Evolutionary conservation across 164 flowering plant genomes (phyloP).

Genomic region (Nymphaea thermarum): DNA sequence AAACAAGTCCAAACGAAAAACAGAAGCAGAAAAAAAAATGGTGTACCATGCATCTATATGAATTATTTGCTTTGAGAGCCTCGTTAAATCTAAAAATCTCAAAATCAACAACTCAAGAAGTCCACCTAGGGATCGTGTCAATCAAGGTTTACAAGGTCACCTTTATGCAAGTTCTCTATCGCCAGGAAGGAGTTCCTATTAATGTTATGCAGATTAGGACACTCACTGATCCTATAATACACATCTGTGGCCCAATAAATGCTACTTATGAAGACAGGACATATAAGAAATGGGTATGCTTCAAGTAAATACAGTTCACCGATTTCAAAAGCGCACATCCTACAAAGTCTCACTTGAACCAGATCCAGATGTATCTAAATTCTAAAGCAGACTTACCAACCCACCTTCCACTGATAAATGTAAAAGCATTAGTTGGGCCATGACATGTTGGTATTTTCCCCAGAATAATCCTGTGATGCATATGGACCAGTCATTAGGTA

Average conservation of each 20-base stretch:
- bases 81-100: no score
- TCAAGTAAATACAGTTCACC: neutral
- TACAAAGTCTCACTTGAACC: neutral
- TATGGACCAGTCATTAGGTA: slow-evolving; percentile 44
- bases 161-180: no score
- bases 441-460: slow-evolving; percentile 89
- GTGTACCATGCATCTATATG: no score
- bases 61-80: no score
- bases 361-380: neutral
- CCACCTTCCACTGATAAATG: slow-evolving; percentile 84
- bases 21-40: no score
- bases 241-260: neutral
- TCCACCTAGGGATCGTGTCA: no score
- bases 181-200: no score
- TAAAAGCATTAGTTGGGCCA: slow-evolving; percentile 78
- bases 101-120: no score
- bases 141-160: no score
- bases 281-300: neutral
- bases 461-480: slow-evolving; percentile 89
- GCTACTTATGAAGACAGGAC: neutral
- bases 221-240: no score
- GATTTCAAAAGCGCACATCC: neutral
- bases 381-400: slow-evolving; percentile 58
- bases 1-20: no score
- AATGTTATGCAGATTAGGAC: no score